These are phyloP conservation scores for Aspergillus costaricaensis DNA, from an alignment of 2,329 filamentous ascomycete genomes.

Conservation along the genomic window DNA sequence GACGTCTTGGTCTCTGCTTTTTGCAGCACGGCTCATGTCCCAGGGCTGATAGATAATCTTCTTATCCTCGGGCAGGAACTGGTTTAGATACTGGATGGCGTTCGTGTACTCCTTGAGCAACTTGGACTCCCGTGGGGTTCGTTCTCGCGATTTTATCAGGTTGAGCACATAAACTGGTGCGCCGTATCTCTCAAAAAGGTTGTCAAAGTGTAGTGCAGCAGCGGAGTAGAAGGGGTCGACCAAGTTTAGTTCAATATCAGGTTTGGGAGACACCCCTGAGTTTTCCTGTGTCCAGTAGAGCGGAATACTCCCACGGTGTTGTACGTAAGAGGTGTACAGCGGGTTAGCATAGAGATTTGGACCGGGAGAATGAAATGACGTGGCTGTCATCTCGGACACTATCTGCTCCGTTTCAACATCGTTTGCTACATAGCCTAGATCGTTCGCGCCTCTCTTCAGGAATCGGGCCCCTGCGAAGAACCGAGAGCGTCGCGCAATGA, in stretches of 20 bases:
- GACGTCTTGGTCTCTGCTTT: slow-evolving; percentile 88
- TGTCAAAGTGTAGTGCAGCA: slow-evolving; percentile 90
- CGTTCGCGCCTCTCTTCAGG: slow-evolving; percentile 90
- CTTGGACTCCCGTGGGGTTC: slow-evolving; percentile 88
- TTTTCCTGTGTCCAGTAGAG: slow-evolving; percentile 97
- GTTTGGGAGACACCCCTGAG: slow-evolving; percentile 92
- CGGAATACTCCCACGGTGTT: slow-evolving; percentile 94
- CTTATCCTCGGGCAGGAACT: slow-evolving; percentile 80
- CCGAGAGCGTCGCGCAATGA: slow-evolving; percentile 88
- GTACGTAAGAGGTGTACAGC: slow-evolving; percentile 92
- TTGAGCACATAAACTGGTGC: slow-evolving; percentile 90
- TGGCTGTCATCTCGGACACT: slow-evolving; percentile 89
- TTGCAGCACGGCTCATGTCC: slow-evolving; percentile 97
- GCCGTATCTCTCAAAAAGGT: slow-evolving; percentile 90
- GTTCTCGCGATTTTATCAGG: slow-evolving; percentile 83
- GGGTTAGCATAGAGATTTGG: slow-evolving; percentile 83
- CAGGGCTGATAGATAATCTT: slow-evolving; percentile 93
- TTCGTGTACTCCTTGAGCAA: slow-evolving; percentile 83
- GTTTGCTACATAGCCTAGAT: slow-evolving; percentile 93
- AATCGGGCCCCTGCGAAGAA: slow-evolving; percentile 95
- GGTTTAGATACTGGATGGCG: slow-evolving; percentile 88
- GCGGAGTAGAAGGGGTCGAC: slow-evolving; percentile 94
- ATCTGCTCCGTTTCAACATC: slow-evolving; percentile 99
- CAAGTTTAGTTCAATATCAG: slow-evolving; percentile 92
- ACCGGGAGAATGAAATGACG: slow-evolving; percentile 91